phyloP scores from a whole-genome alignment of 306 rosid genomes.

The Quercus robur region DNA sequence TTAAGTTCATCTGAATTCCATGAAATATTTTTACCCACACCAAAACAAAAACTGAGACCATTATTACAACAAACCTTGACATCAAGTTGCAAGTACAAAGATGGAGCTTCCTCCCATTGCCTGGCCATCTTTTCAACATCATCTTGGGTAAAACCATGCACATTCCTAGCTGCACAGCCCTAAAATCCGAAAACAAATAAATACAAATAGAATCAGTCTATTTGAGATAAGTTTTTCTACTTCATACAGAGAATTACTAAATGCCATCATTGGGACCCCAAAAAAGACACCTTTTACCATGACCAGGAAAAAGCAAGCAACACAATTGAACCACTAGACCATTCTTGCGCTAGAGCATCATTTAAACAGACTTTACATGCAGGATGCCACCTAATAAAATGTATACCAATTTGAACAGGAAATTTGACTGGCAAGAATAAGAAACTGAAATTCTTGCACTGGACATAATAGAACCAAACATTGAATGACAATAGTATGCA shows the following conservation, averaged over 20 bases:
- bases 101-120: slow-evolving; percentile 91
- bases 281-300: not conserved
- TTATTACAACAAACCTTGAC: slow-evolving; percentile 55
- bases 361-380: not conserved
- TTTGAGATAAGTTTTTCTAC: slow-evolving; percentile 5
- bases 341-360: not conserved
- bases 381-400: not conserved
- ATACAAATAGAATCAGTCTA: slow-evolving; percentile 16
- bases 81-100: slow-evolving; percentile 76
- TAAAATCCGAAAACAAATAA: slow-evolving; percentile 35
- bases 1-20: not conserved
- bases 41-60: not conserved
- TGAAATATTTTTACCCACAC: not conserved
- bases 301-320: slow-evolving; percentile 1
- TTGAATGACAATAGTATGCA: not conserved
- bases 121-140: slow-evolving; percentile 76
- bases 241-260: slow-evolving; percentile 4
- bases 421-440: not conserved
- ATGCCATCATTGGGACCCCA: slow-evolving; percentile 19
- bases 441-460: not conserved
- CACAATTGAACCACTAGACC: not conserved
- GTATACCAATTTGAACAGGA: not conserved
- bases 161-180: slow-evolving; percentile 99
- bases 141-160: slow-evolving; percentile 73
- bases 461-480: not conserved